Percentiles rank a stretch among this genome's conserved stretches.
These are phyloP conservation scores for Curvularia verruculosa DNA, from an alignment of 2,329 filamentous ascomycete genomes.

Conservation along the genomic window DNA sequence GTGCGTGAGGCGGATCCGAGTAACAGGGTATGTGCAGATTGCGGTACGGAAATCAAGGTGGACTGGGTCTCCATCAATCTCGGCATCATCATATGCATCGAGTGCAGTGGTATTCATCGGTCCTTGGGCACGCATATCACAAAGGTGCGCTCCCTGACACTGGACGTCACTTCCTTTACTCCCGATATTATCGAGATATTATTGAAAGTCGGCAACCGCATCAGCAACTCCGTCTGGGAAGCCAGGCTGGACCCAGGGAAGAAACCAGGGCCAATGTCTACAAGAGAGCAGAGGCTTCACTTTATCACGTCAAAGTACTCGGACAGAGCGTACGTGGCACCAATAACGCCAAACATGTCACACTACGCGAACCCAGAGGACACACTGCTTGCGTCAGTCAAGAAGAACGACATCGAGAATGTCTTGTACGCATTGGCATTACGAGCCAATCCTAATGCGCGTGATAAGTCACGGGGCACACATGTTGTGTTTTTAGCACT, in stretches of 20 bases:
- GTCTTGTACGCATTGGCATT: constrained; percentile 90
- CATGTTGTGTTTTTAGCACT: constrained; percentile 90
- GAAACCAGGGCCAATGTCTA: constrained; percentile 79
- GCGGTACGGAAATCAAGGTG: constrained; percentile 86
- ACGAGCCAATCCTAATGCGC: constrained; percentile 78
- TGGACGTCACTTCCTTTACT: constrained; percentile 96
- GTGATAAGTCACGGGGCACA: constrained; percentile 83
- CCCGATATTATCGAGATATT: constrained; percentile 95
- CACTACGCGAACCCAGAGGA: constrained; percentile 82
- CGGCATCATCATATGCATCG: constrained; percentile 94
- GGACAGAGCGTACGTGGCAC: constrained; percentile 79
- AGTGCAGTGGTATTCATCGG: constrained; percentile 96
- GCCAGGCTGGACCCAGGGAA: constrained; percentile 73
- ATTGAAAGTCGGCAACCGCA: constrained; percentile 86
- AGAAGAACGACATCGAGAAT: constrained; percentile 93
- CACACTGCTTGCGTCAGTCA: constrained; percentile 87
- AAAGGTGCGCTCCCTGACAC: constrained; percentile 91
- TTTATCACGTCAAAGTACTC: constrained; percentile 97
- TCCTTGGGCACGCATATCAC: constrained; percentile 97
- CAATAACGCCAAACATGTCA: constrained; percentile 75
- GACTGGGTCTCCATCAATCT: constrained; percentile 99
- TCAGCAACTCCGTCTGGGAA: constrained; percentile 98
- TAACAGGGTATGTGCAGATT: constrained; percentile 94
- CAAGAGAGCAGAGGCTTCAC: constrained; percentile 85
- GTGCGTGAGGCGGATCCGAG: constrained; percentile 90